Base-by-base conservation (phyloP, 2,329 filamentous ascomycete genomes). In the Fusarium aywerte region DNA sequence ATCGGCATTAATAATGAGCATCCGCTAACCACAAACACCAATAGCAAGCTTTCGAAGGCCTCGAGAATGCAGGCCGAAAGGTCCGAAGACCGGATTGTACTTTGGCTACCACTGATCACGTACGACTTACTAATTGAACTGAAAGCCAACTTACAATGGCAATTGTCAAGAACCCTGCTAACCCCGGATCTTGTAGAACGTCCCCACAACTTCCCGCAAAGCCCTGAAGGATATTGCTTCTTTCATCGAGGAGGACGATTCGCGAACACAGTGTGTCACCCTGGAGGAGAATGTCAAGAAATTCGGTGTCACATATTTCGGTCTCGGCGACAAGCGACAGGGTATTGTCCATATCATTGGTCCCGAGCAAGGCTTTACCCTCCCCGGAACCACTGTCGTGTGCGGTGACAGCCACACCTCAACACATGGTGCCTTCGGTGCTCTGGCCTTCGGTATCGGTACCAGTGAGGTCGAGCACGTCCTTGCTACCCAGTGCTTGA, bases 381-480 rank as follows among this genome's bases (percentile, higher is more conserved):
- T 98, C 35, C 96, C 96, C 39, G 96, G 93, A 71, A 98, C 96
- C 54, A 99, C 96, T 4, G 92, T 98, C 35, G 96, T 98, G 69
- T 98, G 96, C 77, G 96, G 96, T 79, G 96, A 99, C 85, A 97
- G 92, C 76, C 96, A 99, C 79, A 99, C 96, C 44, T 97, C 95
- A 25, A 99, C 96, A 67, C 96, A 99, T 81, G 96, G 96, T 74
- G 96, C 96, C 51, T 99, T 98, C 74, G 96, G 96, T 71, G 87
- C 94, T 72, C 88, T 98, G 65, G 96, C 96, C 38, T 97, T 97
- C 76, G 96, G 96, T 79, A 99, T 99, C 76, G 96, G 96, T 73
- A 99, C 96, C 65, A 97, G 92, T 77, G 96, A 99, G 82, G 96
- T 98, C 71, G 96, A 99, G 86, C 95, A 99, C 81, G 96, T 99